These are phyloP conservation scores for Tetrapisispora iriomotensis DNA, from an alignment of 805 yeast species.

Conservation along the genomic window DNA sequence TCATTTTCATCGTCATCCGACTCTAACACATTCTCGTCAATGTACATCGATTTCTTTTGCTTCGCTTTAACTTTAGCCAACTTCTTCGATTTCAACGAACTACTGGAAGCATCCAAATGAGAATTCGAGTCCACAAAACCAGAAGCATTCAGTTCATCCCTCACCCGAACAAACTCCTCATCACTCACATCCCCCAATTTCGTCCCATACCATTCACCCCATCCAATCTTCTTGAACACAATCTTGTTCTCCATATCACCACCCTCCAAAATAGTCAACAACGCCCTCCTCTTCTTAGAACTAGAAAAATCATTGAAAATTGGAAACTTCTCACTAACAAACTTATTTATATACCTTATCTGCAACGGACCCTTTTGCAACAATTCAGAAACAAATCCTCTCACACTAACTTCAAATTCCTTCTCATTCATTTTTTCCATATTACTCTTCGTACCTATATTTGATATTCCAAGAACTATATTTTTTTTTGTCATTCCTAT, in stretches of 20 bases:
- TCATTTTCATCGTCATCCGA: slow-evolving; percentile 26
- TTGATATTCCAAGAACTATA: background rate
- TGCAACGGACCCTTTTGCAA: slow-evolving; percentile 78
- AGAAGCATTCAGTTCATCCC: slow-evolving; percentile 33
- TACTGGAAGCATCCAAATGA: background rate
- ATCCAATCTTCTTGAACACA: slow-evolving; percentile 87
- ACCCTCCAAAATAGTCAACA: slow-evolving; percentile 77
- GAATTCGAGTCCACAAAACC: too few species aligned
- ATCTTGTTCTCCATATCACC: slow-evolving; percentile 45
- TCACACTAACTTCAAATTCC: background rate
- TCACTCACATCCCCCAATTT: slow-evolving; percentile 15
- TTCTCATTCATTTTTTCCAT: background rate
- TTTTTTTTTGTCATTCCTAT: too few species aligned
- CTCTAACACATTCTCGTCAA: slow-evolving; percentile 32
- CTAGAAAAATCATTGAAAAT: slow-evolving; percentile 72
- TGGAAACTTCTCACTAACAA: slow-evolving; percentile 60
- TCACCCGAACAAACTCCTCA: slow-evolving; percentile 29
- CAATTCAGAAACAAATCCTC: slow-evolving; percentile 57
- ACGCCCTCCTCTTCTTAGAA: slow-evolving; percentile 80
- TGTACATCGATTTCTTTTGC: slow-evolving; percentile 16
- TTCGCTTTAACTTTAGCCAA: slow-evolving; percentile 32
- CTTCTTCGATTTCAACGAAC: background rate
- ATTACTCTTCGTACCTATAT: background rate
- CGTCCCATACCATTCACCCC: slow-evolving; percentile 90
- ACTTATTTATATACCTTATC: slow-evolving; percentile 77